Evolutionary conservation across 2,329 filamentous ascomycete species (phyloP).

Genomic region (Phoma herbarum): DNA sequence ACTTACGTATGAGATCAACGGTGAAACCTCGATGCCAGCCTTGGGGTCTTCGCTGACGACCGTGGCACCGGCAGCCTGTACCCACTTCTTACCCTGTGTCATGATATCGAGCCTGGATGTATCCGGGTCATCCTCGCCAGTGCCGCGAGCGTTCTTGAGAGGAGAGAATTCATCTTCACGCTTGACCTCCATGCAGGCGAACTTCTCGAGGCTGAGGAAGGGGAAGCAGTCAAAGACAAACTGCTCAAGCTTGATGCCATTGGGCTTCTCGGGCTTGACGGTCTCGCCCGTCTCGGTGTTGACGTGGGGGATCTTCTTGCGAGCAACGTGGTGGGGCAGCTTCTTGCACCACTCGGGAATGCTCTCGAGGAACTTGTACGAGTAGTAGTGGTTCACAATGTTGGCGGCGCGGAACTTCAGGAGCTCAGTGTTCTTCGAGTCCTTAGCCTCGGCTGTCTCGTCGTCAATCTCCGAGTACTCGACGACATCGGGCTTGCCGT

Average conservation of each 20-base stretch:
- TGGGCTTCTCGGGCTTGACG: constrained; percentile 91
- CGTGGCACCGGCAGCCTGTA: constrained; percentile 77
- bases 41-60: constrained; percentile 68
- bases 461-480: constrained; percentile 98
- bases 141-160: constrained; percentile 85
- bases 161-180: constrained; percentile 98
- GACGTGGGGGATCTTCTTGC: constrained; percentile 96
- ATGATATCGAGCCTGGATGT: constrained; percentile 93
- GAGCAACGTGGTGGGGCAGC: constrained; percentile 93
- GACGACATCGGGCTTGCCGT: constrained; percentile 95
- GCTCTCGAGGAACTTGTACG: constrained; percentile 87
- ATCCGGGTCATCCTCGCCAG: constrained; percentile 90
- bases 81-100: constrained; percentile 87
- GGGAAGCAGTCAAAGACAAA: constrained; percentile 99
- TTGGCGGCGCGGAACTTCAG: constrained; percentile 98
- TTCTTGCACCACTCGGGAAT: constrained; percentile 87
- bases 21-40: constrained; percentile 85
- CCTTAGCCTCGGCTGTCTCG: constrained; percentile 86
- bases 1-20: constrained; percentile 94
- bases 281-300: constrained; percentile 79
- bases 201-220: constrained; percentile 82
- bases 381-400: constrained; percentile 99
- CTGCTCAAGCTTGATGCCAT: constrained; percentile 98
- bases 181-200: constrained; percentile 94
- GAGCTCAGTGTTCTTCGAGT: constrained; percentile 79